Conservation (phyloP, 345 rosid genomes). For the Heritiera littoralis region DNA sequence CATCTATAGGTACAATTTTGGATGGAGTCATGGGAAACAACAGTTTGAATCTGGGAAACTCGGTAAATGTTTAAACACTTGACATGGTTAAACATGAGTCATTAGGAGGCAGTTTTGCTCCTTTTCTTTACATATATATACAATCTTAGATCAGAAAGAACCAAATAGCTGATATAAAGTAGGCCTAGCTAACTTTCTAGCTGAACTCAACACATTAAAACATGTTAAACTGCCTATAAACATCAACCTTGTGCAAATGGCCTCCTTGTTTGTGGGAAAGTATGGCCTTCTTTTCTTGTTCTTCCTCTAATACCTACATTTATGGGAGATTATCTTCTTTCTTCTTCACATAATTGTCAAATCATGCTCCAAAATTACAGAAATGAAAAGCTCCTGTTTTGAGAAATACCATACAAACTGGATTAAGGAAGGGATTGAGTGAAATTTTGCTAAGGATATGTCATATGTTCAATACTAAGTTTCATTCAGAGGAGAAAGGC, state of each 20-base stretch:
- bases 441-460: background rate
- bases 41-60: slow-evolving; percentile 88
- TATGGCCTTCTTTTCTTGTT: background rate
- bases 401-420: background rate
- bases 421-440: background rate
- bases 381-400: no score
- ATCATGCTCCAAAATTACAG: background rate
- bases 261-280: background rate
- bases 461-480: background rate
- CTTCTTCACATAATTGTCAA: background rate
- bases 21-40: slow-evolving; percentile 98
- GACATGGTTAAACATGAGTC: background rate
- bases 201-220: background rate
- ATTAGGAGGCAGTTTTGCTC: background rate
- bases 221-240: slow-evolving; percentile 4
- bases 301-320: background rate
- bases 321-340: background rate
- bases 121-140: background rate
- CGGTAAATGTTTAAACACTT: slow-evolving; percentile 51
- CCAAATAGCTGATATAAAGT: background rate
- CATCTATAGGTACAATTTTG: slow-evolving; percentile 69
- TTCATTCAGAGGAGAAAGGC: background rate
- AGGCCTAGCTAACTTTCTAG: background rate
- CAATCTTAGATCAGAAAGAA: background rate
- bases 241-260: background rate